Evolutionary conservation across 768 basidiomycete genomes (phyloP).

Genomic region (Suillus alpinus): DNA sequence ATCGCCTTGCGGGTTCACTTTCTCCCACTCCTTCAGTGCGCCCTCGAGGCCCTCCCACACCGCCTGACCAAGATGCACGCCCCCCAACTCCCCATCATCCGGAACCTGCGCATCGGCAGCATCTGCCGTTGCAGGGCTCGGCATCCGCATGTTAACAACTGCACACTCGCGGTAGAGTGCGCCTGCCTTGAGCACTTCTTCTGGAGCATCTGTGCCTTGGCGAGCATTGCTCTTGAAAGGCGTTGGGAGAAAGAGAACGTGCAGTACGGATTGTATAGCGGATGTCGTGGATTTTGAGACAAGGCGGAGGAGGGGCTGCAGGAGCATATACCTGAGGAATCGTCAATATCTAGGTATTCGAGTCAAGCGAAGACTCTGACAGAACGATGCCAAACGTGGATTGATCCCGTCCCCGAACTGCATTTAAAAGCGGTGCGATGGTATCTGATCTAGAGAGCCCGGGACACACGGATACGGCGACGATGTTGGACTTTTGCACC

Average conservation of each 20-base stretch:
- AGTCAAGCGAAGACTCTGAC: conserved; percentile 35
- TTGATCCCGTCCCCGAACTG: conserved; percentile 25
- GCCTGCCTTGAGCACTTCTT: conserved; percentile 74
- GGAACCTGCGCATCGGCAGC: conserved; percentile 36
- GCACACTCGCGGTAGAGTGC: conserved; percentile 77
- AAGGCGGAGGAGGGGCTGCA: conserved; percentile 66
- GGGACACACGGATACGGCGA: conserved; percentile 70
- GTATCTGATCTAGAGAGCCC: conserved; percentile 75
- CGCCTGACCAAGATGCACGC: conserved; percentile 60
- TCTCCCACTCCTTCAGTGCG: conserved; percentile 67
- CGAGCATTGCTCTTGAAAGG: conserved; percentile 60
- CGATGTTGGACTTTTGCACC: conserved; percentile 67
- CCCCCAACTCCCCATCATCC: conserved; percentile 71
- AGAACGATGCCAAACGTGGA: conserved; percentile 45
- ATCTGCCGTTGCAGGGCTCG: conserved; percentile 24
- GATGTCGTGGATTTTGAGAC: conserved; percentile 65
- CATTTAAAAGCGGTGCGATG: conserved; percentile 42
- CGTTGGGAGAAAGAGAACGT: conserved; percentile 78
- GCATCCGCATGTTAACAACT: conserved; percentile 49
- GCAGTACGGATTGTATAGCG: conserved; percentile 74
- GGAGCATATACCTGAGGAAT: conserved; percentile 54
- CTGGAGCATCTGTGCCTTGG: conserved; percentile 28
- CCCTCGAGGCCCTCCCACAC: conserved; percentile 79
- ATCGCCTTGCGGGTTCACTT: conserved; percentile 17
- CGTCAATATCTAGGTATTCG: conserved; percentile 5